Base-by-base conservation (phyloP, 192 early-diverging fungal genomes). In the Gryganskiella cystojenkinii region DNA sequence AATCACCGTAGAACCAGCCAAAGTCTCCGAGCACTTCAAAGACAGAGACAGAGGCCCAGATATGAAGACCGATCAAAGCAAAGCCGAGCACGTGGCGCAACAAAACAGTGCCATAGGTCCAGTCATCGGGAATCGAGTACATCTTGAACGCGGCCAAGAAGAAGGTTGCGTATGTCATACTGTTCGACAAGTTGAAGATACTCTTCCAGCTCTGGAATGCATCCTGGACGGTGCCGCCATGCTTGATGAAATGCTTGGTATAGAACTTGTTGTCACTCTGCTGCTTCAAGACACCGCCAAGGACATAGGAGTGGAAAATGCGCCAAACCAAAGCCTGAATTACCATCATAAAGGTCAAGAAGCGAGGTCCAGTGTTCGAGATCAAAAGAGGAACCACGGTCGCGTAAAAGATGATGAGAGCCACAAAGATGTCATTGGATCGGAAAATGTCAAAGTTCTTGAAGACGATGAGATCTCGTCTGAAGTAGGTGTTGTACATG, bases 1-100 rank as follows among this genome's bases (percentile, higher is more conserved):
- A 97, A 71, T 98, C 97, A 50, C 95, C 96, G 75, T 98, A 98
- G 83, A 99, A 99, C 96, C 96, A 99, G 4, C 96, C 98, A 84
- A 94, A 95, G 67, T 96, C 94, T 52, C 98, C 96, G 58, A 97
- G 85, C 6, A 91, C 95, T 78, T 97, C 93, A 84, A 94, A 95
- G 46, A 97, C 92, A 8, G 95, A 95, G 27, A 92, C 82, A 10
- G 98, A 91, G 34, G 94, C 95, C 94, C 95, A 97, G 44, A 95
- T 81, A 65, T 99, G 98, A 52, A 99, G 84, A 6, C 87, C 82
- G 56, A 98, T 94, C 47, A 98, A 85, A 13, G 93, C 88, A 10
- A 89, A 58, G 20, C 94, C 94, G 11, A 98, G 80, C 4, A 92
- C 96, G 64, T 96, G 96, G 42, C 91, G 86, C 49, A 99, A 84